Conservation (phyloP, 441 rosid species). For the Corymbia citriodora region DNA sequence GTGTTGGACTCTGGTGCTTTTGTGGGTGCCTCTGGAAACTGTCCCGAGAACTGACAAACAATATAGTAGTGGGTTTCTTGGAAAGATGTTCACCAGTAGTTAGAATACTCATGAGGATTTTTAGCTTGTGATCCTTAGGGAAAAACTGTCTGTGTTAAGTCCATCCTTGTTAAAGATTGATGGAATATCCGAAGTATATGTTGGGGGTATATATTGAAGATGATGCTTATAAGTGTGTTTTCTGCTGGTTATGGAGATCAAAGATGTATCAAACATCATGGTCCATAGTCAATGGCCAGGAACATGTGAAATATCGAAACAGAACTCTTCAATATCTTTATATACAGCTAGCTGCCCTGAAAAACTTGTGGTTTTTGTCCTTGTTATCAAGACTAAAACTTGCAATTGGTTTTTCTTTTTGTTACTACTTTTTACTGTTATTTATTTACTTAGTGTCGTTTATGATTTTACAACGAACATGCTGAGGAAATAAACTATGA, state of each 20-base stretch:
- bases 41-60: not conserved
- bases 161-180: not conserved
- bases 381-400: not conserved
- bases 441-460: not conserved
- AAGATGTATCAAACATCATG: not conserved
- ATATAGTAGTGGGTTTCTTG: not conserved
- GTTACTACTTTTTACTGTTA: not conserved
- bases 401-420: not conserved
- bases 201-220: not conserved
- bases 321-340: not conserved
- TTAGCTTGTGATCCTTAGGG: not conserved
- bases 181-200: not conserved
- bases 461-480: not conserved
- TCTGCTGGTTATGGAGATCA: not conserved
- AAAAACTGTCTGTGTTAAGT: not conserved
- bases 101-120: not conserved
- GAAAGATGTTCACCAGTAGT: not conserved
- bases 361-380: not conserved
- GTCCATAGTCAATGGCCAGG: not conserved
- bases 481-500: not conserved
- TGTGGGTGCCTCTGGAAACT: not conserved
- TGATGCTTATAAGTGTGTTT: not conserved
- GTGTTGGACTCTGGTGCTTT: not conserved
- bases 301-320: not conserved
- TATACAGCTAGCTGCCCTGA: not conserved